Evolutionary conservation across 129 eudicot species (phyloP).

Genomic region (Flaveria brownii): DNA sequence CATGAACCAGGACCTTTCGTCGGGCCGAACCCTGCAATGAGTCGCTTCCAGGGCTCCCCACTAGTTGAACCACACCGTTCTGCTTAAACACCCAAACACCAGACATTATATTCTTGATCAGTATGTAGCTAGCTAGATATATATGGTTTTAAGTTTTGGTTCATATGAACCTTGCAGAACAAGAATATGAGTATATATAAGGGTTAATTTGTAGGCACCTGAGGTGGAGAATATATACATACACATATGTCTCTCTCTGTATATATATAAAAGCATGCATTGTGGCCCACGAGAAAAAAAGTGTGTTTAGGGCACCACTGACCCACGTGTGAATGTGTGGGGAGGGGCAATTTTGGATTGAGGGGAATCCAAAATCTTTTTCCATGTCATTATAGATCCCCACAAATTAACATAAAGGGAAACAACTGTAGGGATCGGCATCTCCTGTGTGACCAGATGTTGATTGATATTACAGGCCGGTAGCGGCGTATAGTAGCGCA

Average conservation of each 20-base stretch:
- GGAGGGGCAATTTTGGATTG: constrained; percentile 1
- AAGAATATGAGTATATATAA: constrained; percentile 41
- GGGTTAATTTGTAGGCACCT: constrained; percentile 24
- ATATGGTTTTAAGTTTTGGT: not conserved
- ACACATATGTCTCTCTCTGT: not conserved
- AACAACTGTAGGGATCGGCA: not conserved
- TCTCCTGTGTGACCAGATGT: constrained; percentile 20
- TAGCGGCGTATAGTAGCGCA: too few species aligned
- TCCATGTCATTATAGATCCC: constrained; percentile 21
- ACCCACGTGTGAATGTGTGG: constrained; percentile 33
- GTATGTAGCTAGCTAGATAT: not conserved
- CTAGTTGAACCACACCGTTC: constrained; percentile 78
- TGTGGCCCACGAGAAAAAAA: constrained; percentile 24
- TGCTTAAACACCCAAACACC: constrained; percentile 94
- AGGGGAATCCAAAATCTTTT: constrained; percentile 31
- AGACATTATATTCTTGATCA: constrained; percentile 43
- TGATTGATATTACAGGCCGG: constrained; percentile 6
- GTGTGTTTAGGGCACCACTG: constrained; percentile 22
- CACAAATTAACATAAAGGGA: constrained; percentile 22
- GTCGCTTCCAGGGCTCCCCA: constrained; percentile 72
- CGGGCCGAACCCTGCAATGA: constrained; percentile 40
- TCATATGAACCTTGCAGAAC: constrained; percentile 2
- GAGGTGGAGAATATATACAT: constrained; percentile 24
- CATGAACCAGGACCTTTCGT: constrained; percentile 67
- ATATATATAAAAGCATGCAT: not conserved